phyloP scores from a whole-genome alignment of 2,329 filamentous ascomycete species.

The Exophiala phaeomuriformis region DNA sequence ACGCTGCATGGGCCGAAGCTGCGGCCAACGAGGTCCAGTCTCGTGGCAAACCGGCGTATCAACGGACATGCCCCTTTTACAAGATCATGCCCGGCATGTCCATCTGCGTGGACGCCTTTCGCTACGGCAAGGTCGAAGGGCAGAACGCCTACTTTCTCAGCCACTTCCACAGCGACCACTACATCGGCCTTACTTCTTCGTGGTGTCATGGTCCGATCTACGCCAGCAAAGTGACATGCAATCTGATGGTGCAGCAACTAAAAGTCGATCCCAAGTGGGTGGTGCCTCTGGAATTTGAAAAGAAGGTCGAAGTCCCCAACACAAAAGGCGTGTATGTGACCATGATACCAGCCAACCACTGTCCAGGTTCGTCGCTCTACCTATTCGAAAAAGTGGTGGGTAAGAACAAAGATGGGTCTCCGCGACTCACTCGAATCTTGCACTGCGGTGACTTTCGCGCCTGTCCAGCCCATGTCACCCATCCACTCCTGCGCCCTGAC shows the following conservation, averaged over 20 bases:
- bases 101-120: slow-evolving; percentile 92
- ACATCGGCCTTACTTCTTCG: slow-evolving; percentile 76
- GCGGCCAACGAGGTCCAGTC: slow-evolving; percentile 71
- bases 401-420: slow-evolving; percentile 46
- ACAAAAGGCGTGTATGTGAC: slow-evolving; percentile 80
- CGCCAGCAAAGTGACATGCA: slow-evolving; percentile 86
- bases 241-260: slow-evolving; percentile 78
- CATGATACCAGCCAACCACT: slow-evolving; percentile 96
- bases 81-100: slow-evolving; percentile 92
- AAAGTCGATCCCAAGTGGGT: slow-evolving; percentile 81
- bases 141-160: slow-evolving; percentile 94
- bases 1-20: slow-evolving; percentile 80
- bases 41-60: slow-evolving; percentile 75
- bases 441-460: slow-evolving; percentile 96
- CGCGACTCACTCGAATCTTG: slow-evolving; percentile 67
- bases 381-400: slow-evolving; percentile 74
- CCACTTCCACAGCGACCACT: slow-evolving; percentile 97
- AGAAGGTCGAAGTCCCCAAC: slow-evolving; percentile 66
- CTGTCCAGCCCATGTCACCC: slow-evolving; percentile 72
- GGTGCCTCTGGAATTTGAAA: slow-evolving; percentile 76
- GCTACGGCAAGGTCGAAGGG: slow-evolving; percentile 86
- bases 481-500: slow-evolving; percentile 73
- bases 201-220: slow-evolving; percentile 96
- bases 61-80: slow-evolving; percentile 93
- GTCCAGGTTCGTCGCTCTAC: slow-evolving; percentile 87